Base-by-base conservation (phyloP, 2,329 filamentous ascomycete species). In the Pseudogymnoascus sp. region DNA sequence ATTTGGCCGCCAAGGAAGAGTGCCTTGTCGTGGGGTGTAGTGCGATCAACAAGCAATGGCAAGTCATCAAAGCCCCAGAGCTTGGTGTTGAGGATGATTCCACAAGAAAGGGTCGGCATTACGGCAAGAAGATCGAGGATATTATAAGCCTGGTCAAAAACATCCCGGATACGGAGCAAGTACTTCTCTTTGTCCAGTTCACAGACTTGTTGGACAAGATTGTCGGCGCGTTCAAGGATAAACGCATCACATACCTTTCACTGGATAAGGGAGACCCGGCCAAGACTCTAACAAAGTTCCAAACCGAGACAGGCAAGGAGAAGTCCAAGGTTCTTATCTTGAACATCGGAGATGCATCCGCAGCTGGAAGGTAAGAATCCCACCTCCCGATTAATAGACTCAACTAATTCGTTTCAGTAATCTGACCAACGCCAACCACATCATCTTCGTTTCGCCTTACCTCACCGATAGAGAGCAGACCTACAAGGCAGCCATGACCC, bases 401-500 rank as follows among this genome's bases (percentile, higher is more conserved):
- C 59, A 57, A 8, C 39, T 48, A 19, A 58, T 37, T 15, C 45
- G 3, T 34, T 19, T 26, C 59, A 82, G 79, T 8, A 88, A 88
- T 63, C 70, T 88, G 1, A 80, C 82, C 52, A 77, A 77, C 37
- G 83, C 83, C 0, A 86, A 85, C 62, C 82, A 88, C 61, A 73
- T 87, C 34, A 77, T 88, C 30, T 88, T 88, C 68, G 69, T 85
- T 2, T 76, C 78, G 0, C 83, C 84, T 0, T 69, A 84, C 7
- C 70, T 82, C 0, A 71, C 76, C 1, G 61, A 61, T 1, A 66
- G 66, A 0, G 76, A 81, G 52, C 76, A 81, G 45, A 73, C 77
- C 4, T 87, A 84, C 66, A 74, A 81, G 0, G 74, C 79, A 0
- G 75, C 77, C 0, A 85, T 85, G 79, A 78, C 75, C 0, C 85